Conservation (phyloP, 805 yeast species). For the Candida succiphila region DNA sequence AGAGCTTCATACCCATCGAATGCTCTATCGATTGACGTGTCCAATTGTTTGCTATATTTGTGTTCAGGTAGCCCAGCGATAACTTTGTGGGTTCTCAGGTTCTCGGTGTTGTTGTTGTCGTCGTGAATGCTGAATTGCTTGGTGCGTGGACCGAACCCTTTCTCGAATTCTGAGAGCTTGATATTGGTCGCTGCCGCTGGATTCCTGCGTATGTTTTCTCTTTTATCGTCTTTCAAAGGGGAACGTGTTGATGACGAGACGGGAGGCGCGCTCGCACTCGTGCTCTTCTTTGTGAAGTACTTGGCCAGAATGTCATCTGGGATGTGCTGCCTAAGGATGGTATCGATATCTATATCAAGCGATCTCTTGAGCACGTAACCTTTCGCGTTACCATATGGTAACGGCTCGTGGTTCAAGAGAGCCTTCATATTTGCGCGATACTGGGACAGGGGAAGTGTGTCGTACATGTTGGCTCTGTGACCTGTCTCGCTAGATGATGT, state of each 20-base stretch:
- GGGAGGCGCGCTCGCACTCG: too few relatives aligned
- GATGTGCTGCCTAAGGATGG: conserved; percentile 16
- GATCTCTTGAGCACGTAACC: conserved; percentile 15
- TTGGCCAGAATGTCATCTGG: conserved; percentile 14
- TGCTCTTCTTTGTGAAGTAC: conserved; percentile 12
- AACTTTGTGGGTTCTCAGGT: too few relatives aligned
- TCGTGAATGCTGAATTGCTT: too few relatives aligned
- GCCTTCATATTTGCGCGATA: conserved; percentile 20
- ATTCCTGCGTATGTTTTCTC: too few relatives aligned
- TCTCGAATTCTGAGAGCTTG: too few relatives aligned
- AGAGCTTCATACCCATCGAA: background rate
- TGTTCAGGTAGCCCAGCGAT: background rate
- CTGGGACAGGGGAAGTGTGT: conserved; percentile 16
- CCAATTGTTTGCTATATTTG: background rate
- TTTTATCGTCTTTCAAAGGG: too few relatives aligned
- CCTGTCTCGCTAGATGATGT: too few relatives aligned
- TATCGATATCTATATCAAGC: conserved; percentile 18
- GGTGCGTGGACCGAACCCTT: too few relatives aligned
- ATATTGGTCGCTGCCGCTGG: too few relatives aligned
- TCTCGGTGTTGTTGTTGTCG: too few relatives aligned
- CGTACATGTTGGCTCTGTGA: conserved; percentile 11
- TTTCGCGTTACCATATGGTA: conserved; percentile 18
- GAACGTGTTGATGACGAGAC: too few relatives aligned
- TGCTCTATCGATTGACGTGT: background rate
- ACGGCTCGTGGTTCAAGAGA: conserved; percentile 15